These are phyloP conservation scores for Debaryomycetaceae sp. DNA, from an alignment of 1,139 yeast genomes.

Conservation along the genomic window DNA sequence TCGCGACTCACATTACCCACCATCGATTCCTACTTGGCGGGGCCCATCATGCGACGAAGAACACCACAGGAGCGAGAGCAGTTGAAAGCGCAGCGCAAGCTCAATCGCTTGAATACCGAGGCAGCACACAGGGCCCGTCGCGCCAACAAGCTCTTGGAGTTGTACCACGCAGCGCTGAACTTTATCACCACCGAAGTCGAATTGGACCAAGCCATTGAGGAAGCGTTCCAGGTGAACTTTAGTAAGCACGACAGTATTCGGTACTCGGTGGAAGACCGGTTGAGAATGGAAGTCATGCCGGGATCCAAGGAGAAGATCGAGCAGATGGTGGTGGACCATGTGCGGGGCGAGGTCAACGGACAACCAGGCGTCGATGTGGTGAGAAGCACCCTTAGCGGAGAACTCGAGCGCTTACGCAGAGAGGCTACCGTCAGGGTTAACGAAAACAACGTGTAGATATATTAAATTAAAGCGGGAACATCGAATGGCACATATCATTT, in stretches of 20 bases:
- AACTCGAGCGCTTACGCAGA: conserved; percentile 24
- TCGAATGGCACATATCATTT: too few species aligned
- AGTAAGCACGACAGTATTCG: conserved; percentile 27
- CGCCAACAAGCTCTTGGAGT: conserved; percentile 48
- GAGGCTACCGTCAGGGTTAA: conserved; percentile 21
- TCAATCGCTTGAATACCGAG: conserved; percentile 25
- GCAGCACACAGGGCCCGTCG: conserved; percentile 28
- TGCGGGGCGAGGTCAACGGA: conserved; percentile 14
- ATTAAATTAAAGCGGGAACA: too few species aligned
- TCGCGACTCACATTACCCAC: conserved; percentile 70
- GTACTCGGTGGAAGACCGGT: conserved; percentile 25
- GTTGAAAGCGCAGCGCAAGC: conserved; percentile 16
- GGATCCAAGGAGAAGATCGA: conserved; percentile 23
- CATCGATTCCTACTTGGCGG: conserved; percentile 53
- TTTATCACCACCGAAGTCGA: conserved; percentile 60
- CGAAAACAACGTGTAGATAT: too few species aligned
- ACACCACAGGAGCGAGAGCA: conserved; percentile 54
- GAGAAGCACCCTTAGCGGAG: conserved; percentile 11
- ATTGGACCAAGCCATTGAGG: conserved; percentile 43
- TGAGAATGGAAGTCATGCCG: conserved; percentile 19
- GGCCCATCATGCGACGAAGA: conserved; percentile 63
- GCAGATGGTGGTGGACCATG: conserved; percentile 24
- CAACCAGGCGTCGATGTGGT: conserved; percentile 27
- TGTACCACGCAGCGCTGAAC: conserved; percentile 60
- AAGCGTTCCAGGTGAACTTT: conserved; percentile 41